Evolutionary conservation across 345 rosid genomes (phyloP).

Genomic region (Melaleuca quinquenervia): DNA sequence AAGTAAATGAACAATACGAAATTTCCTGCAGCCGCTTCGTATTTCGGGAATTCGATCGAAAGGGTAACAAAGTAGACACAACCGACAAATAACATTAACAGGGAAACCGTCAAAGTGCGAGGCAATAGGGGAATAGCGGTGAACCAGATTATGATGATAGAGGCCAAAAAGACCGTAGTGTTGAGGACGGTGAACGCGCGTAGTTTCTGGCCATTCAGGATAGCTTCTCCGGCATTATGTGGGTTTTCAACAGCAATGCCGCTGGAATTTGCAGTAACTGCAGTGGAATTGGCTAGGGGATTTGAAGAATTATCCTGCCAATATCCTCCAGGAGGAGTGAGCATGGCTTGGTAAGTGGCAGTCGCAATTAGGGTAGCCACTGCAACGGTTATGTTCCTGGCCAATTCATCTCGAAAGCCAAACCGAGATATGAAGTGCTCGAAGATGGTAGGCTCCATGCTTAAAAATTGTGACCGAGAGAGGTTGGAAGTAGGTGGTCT

Average conservation of each 20-base stretch:
- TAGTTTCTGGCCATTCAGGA: neutral
- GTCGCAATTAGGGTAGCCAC: neutral
- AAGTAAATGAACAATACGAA: too few relatives aligned
- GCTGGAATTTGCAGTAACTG: neutral
- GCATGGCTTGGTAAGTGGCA: neutral
- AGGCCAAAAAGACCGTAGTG: neutral
- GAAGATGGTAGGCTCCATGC: too few relatives aligned
- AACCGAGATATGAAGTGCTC: too few relatives aligned
- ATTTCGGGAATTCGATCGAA: neutral
- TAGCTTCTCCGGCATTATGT: neutral
- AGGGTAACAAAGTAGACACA: neutral
- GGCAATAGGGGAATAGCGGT: neutral
- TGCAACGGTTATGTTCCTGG: neutral
- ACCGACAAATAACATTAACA: neutral
- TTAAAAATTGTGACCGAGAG: too few relatives aligned
- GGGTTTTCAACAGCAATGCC: neutral
- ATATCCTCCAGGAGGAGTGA: neutral
- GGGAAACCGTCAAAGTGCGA: neutral
- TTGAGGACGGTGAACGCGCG: neutral
- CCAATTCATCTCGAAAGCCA: too few relatives aligned
- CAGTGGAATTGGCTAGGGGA: neutral
- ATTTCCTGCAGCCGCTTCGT: neutral
- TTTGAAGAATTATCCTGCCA: neutral
- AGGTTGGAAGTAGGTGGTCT: too few relatives aligned
- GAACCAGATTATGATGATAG: neutral